Conservation (phyloP, 208 protist species). For the Blastocrithidia nonstop region DNA sequence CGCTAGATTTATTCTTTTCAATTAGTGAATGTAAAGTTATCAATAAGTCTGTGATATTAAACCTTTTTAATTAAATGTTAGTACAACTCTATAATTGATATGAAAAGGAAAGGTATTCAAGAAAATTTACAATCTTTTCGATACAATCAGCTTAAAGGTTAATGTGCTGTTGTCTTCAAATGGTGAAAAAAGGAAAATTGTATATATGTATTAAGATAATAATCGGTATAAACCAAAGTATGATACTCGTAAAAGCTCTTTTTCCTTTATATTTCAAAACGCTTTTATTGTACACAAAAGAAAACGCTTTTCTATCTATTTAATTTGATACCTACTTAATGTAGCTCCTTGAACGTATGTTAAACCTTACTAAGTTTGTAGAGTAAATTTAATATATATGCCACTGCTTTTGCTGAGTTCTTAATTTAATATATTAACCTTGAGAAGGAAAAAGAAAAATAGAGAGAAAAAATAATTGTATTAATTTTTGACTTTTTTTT, state of each 20-base stretch:
- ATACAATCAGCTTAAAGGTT: too few species aligned
- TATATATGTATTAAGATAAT: too few species aligned
- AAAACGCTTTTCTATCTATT: neutral
- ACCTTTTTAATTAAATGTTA: neutral
- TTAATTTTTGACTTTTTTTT: neutral
- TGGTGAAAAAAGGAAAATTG: neutral
- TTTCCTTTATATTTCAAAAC: too few species aligned
- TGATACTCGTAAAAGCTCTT: too few species aligned
- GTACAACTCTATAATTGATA: neutral
- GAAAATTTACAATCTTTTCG: neutral
- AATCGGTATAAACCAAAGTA: too few species aligned
- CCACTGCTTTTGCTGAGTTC: neutral
- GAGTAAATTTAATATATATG: neutral
- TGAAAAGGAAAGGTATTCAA: neutral
- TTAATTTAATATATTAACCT: neutral
- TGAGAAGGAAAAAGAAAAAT: neutral
- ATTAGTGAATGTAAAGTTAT: conserved; percentile 1
- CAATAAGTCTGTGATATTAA: neutral
- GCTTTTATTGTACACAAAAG: neutral
- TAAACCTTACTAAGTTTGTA: too few species aligned
- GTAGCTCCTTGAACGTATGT: too few species aligned
- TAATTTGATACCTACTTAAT: neutral
- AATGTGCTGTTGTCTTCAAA: neutral
- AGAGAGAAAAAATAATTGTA: conserved; percentile 1
- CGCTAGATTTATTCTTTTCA: neutral